phyloP scores from a whole-genome alignment of 148 eudicot species.

The Amaranthus cruentus region DNA sequence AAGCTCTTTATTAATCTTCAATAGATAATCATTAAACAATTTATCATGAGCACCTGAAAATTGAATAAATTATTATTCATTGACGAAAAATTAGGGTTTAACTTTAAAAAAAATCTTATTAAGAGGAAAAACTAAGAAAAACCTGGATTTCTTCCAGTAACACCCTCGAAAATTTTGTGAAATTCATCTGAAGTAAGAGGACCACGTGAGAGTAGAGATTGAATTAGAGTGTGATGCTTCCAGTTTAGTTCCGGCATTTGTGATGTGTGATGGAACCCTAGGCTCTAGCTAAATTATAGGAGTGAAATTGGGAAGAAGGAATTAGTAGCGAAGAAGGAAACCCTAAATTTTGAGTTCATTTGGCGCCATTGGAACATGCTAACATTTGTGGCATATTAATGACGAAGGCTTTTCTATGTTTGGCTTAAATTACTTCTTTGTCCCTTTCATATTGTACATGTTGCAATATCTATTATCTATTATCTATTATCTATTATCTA shows the following conservation, averaged over 20 bases:
- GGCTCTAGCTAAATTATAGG: conserved; percentile 19
- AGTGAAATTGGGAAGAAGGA: not conserved
- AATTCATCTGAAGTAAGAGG: conserved; percentile 62
- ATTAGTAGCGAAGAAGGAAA: conserved; percentile 1
- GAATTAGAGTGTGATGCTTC: conserved; percentile 85
- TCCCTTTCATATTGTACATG: too few relatives aligned
- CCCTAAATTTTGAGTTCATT: conserved; percentile 19
- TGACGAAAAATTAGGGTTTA: not conserved
- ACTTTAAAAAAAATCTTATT: not conserved
- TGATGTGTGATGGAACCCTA: conserved; percentile 18
- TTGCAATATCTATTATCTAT: too few relatives aligned
- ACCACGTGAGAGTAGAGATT: conserved; percentile 79
- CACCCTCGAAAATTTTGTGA: conserved; percentile 52
- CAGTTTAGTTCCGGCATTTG: conserved; percentile 54
- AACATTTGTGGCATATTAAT: too few relatives aligned
- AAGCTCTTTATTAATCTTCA: conserved; percentile 70
- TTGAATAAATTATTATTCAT: not conserved
- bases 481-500: too few relatives aligned
- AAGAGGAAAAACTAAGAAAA: not conserved
- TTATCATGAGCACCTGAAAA: conserved; percentile 41
- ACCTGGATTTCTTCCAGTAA: conserved; percentile 67
- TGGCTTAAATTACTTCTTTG: too few relatives aligned
- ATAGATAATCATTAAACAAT: conserved; percentile 57
- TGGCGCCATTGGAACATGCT: conserved; percentile 14
- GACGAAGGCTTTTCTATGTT: too few relatives aligned